Base-by-base conservation (phyloP, 495 filamentous ascomycete genomes). In the Trichoderma erinaceum region DNA sequence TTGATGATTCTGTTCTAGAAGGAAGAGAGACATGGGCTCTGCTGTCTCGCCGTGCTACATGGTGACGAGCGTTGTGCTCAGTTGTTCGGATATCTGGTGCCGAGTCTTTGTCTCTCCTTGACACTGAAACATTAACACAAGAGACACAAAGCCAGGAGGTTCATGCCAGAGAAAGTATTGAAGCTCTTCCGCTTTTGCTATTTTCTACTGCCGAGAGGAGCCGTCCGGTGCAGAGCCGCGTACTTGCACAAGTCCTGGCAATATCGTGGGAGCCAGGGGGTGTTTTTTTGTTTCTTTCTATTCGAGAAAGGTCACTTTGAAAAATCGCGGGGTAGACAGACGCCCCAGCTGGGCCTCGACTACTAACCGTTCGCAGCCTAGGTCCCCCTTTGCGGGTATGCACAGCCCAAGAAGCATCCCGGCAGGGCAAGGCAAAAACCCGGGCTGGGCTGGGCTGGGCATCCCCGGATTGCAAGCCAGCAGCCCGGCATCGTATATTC, bases 311-410 rank as follows among this genome's bases (percentile, higher is more conserved):
- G 29, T 4, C 29, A 29, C 29, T 29, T 29, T 29, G 44, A 48
- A 11, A 46, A 61, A 61, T 61, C 56, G 56, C 56, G 56, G 56
- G 56, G 56, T 61, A 61, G 56, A 23, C 16, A 61, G 56, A 61
- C 35, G 35, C 35, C 35, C 35, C 35, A 38, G 35, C 35, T 38
- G 35, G 35, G 0, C 35, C 35, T 38, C 35, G 35, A 38, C 35
- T 38, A 38, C 35, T 38, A 38, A 38, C 35, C 35, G 8, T 38
- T 52, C 21, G 48, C 48, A 21, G 18, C 16, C 48, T 21, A 18
- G 48, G 18, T 21, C 48, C 50, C 21, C n/a, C n/a, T 56, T n/a
- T n/a, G 50, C 50, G 50, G 50, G 50, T 56, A 56, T 56, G 50
- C 21, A 56, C 50, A 56, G 43, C 12, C 43, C 12, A 46, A 52